A percentile compares a stretch with the other conserved stretches of the same genome.
phyloP scores from a whole-genome alignment of 2,329 filamentous ascomycete genomes.

The Ophiostoma montium region DNA sequence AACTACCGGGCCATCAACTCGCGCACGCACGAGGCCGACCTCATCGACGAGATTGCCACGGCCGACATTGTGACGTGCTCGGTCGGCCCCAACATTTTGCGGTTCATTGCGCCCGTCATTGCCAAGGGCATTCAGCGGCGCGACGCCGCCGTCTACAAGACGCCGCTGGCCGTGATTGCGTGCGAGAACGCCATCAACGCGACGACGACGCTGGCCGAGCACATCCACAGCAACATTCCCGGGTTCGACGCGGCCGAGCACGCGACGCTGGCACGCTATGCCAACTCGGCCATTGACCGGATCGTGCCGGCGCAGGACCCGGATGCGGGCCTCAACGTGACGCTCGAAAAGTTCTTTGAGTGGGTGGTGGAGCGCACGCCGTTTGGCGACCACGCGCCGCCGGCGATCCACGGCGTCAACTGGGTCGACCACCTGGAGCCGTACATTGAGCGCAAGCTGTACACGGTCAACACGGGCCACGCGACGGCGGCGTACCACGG shows the following conservation, averaged over 20 bases:
- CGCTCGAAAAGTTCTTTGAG: constrained; percentile 97
- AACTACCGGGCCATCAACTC: constrained; percentile 98
- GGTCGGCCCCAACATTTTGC: constrained; percentile 89
- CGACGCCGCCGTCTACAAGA: constrained; percentile 33
- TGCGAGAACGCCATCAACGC: constrained; percentile 97
- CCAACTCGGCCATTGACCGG: constrained; percentile 96
- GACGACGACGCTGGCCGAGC: constrained; percentile 70
- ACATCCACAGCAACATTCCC: constrained; percentile 67
- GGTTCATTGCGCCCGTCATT: constrained; percentile 90
- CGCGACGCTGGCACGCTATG: constrained; percentile 66
- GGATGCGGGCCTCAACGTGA: constrained; percentile 72
- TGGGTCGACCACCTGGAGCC: constrained; percentile 85
- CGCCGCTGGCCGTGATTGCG: constrained; percentile 80
- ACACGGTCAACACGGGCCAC: constrained; percentile 97
- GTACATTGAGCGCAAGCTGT: constrained; percentile 98
- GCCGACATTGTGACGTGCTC: constrained; percentile 93
- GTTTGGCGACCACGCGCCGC: constrained; percentile 55
- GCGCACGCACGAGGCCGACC: constrained; percentile 65
- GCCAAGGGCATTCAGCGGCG: constrained; percentile 83
- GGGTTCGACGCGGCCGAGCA: constrained; percentile 53
- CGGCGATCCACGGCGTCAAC: constrained; percentile 74
- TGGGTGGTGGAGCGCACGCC: constrained; percentile 90
- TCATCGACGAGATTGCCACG: constrained; percentile 71
- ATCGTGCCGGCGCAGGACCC: constrained; percentile 87
- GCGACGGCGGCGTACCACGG: constrained; percentile 94